Evolutionary conservation across 2,329 filamentous ascomycete species (phyloP), one percentile per base, ranked within the genome.

Genomic region (Penicillium capsulatum): DNA sequence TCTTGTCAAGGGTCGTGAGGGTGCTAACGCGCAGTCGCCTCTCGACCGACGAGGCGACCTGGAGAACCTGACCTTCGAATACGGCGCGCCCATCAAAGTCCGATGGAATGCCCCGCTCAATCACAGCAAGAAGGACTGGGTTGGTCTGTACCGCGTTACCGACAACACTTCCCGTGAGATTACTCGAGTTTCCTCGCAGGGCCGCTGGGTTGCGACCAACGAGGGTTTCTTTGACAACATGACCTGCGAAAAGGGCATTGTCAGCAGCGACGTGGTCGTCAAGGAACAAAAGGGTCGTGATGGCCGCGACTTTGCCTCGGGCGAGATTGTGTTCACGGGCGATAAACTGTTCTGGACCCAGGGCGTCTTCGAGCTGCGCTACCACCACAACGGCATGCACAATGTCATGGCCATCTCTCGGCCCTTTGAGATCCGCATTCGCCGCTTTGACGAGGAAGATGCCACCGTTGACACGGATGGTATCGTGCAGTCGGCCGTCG

Each of bases 321-420:
- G 92, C 30, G 88, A 95, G 61, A 83, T 97, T 58, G 66, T 87
- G 9, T 97, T 98, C 60, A 74, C 82, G 7, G 90, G 92, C 33
- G 90, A 97, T 69, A 95, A 94, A 68, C 76, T 96, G 2, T 98
- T 88, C 83, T 98, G 92, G 92, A 94, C 86, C 0, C 86, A 91
- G 45, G 92, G 92, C 38, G 86, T 94, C 3, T 98, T 95, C 59
- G 92, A 98, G 60, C 94, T 98, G 71, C 82, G 92, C 28, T 96
- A 96, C 67, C 92, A 98, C 66, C 92, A 98, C 66, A 83, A 87
- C 53, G 89, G 89, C 40, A 85, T 84, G 56, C 89, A 98, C 67
- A 87, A 85, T 51, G 90, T 94, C 58, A 92, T 98, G 86, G 81
- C 88, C 13, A 86, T 97, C 45, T 96, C 90, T 4, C 79, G 88